Conservation (phyloP, 495 filamentous ascomycete species). For the Pyrenula aspistea region DNA sequence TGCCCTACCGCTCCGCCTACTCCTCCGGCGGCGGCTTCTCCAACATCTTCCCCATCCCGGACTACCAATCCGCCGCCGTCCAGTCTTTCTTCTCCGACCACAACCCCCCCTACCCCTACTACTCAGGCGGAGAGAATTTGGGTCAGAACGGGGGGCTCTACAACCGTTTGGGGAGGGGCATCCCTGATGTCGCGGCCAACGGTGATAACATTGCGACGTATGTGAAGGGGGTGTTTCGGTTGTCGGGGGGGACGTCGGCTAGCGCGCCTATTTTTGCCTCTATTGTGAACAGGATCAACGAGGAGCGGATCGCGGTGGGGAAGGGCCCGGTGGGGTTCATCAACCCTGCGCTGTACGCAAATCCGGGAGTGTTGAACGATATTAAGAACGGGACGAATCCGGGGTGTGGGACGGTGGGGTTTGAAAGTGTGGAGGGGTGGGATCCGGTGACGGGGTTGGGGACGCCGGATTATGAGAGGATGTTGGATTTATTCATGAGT, state of each 20-base stretch:
- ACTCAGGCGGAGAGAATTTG: conserved; percentile 22
- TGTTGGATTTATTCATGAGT: conserved; percentile 33
- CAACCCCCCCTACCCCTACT: conserved; percentile 30
- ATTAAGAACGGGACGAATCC: conserved; percentile 46
- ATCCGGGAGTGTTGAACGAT: conserved; percentile 51
- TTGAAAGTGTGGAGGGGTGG: conserved; percentile 41
- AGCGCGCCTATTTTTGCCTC: conserved; percentile 43
- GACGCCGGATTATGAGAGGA: conserved; percentile 38
- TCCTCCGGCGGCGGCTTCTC: conserved; percentile 55
- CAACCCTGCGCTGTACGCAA: conserved; percentile 47
- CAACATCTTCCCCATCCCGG: conserved; percentile 49
- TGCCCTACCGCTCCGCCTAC: conserved; percentile 18
- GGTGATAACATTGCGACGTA: conserved; percentile 43
- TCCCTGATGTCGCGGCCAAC: conserved; percentile 54
- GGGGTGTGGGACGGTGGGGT: conserved; percentile 45
- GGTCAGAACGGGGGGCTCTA: conserved; percentile 39
- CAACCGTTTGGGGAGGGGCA: conserved; percentile 44
- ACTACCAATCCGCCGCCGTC: conserved; percentile 45
- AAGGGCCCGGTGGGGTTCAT: conserved; percentile 48
- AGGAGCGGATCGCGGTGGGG: conserved; percentile 41
- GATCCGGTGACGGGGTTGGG: conserved; percentile 55
- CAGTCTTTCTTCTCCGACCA: conserved; percentile 33
- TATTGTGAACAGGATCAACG: conserved; percentile 50
- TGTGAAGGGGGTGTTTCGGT: conserved; percentile 22
- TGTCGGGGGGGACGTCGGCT: conserved; percentile 45